phyloP scores from a whole-genome alignment of 1,139 yeast species.

The Debaryomyces udenii region DNA sequence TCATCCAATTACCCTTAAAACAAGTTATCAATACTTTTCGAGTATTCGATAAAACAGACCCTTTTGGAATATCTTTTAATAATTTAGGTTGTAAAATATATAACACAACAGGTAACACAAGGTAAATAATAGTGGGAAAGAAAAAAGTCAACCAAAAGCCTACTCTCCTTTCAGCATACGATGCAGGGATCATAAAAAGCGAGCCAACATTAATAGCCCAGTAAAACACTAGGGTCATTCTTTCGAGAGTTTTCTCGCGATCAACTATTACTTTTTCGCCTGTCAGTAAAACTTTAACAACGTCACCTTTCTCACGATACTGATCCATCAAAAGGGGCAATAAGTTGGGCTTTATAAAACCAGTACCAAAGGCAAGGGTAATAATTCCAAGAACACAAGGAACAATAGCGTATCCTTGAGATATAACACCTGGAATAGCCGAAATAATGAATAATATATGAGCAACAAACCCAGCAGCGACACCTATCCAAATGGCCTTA shows the following conservation, averaged over 20 bases:
- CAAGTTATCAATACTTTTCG: conserved; percentile 41
- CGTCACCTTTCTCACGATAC: conserved; percentile 55
- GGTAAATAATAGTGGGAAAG: conserved; percentile 54
- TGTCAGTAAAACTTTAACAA: conserved; percentile 55
- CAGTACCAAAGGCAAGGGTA: conserved; percentile 46
- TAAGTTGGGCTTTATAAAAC: conserved; percentile 53
- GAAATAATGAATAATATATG: conserved; percentile 45
- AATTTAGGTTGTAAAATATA: conserved; percentile 39
- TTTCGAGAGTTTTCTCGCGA: conserved; percentile 70
- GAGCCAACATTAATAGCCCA: conserved; percentile 82
- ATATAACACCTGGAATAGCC: conserved; percentile 39
- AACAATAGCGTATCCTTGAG: conserved; percentile 34
- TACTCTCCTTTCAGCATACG: conserved; percentile 65
- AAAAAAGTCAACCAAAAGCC: conserved; percentile 80
- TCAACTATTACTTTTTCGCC: conserved; percentile 74
- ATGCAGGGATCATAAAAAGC: conserved; percentile 74
- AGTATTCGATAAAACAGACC: conserved; percentile 50
- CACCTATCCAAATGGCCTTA: conserved; percentile 45
- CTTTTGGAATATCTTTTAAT: conserved; percentile 42
- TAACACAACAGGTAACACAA: conserved; percentile 50
- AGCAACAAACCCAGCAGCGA: conserved; percentile 39
- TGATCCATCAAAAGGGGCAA: conserved; percentile 55
- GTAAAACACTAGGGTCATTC: conserved; percentile 76
- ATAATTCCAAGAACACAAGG: conserved; percentile 39
- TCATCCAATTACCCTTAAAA: conserved; percentile 40